Conservation (phyloP, 202 grass and related monocot species). For the Setaria italica region DNA sequence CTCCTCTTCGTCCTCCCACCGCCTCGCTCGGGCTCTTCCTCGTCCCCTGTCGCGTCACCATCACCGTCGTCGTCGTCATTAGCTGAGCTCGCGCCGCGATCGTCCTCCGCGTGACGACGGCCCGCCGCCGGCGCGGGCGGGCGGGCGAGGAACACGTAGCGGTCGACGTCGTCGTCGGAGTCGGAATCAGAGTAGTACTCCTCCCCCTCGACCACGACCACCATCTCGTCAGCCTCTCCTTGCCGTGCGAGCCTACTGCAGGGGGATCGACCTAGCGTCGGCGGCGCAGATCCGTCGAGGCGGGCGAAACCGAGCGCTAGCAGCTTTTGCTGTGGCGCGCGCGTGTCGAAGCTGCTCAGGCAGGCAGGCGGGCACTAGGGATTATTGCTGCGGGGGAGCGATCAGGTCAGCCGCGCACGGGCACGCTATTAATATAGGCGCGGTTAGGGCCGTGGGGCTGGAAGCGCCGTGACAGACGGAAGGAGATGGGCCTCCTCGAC, state of each 20-base stretch:
- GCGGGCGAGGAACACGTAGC: constrained; percentile 52
- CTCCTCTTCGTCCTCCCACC: background rate
- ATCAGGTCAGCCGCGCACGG: background rate
- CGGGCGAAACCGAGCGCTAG: background rate
- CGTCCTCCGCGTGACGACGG: background rate
- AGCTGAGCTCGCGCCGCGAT: background rate
- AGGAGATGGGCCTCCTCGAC: background rate
- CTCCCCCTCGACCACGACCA: background rate
- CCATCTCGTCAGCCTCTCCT: background rate
- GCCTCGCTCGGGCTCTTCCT: background rate
- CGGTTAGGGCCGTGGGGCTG: constrained; percentile 20
- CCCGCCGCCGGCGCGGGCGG: background rate
- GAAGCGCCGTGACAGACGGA: background rate
- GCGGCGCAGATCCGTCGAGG: constrained; percentile 9
- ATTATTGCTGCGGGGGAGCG: constrained; percentile 4
- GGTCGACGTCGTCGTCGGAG: constrained; percentile 43
- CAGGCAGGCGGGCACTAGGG: background rate
- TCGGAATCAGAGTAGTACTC: background rate
- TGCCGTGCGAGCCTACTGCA: background rate
- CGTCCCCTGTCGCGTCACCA: background rate
- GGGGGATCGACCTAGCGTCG: background rate
- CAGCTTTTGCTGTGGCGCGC: constrained; percentile 8
- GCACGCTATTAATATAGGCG: background rate
- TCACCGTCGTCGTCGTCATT: background rate
- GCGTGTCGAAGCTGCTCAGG: background rate